Evolutionary conservation across 2,329 filamentous ascomycete species (phyloP).

Genomic region (Diaporthe australafricana): DNA sequence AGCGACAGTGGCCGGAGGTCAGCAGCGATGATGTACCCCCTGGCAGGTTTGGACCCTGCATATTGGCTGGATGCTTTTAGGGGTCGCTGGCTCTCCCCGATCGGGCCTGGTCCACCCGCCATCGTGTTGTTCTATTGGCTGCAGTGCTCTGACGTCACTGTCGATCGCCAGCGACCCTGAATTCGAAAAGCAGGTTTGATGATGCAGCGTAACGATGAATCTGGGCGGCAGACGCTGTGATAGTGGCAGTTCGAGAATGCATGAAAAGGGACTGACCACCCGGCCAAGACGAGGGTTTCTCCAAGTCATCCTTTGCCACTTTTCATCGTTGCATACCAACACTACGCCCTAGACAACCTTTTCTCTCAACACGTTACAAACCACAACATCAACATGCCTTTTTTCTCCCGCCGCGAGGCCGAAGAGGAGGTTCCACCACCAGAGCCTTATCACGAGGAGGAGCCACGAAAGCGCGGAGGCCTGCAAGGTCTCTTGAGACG

Average conservation of each 20-base stretch:
- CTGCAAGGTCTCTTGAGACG: constrained; percentile 50
- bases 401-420: constrained; percentile 48
- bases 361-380: constrained; percentile 6
- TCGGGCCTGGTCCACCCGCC: constrained; percentile 29
- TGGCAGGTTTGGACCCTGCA: constrained; percentile 38
- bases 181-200: constrained; percentile 34
- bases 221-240: background rate
- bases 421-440: constrained; percentile 46
- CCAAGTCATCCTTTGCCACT: background rate
- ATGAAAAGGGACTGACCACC: constrained; percentile 28
- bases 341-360: background rate
- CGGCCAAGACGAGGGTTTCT: background rate
- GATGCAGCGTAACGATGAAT: constrained; percentile 1
- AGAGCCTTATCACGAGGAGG: constrained; percentile 44
- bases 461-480: constrained; percentile 46
- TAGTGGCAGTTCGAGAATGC: constrained; percentile 8
- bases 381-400: constrained; percentile 45
- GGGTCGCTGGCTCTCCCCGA: constrained; percentile 32
- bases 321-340: background rate
- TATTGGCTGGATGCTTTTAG: constrained; percentile 38
- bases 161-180: constrained; percentile 19
- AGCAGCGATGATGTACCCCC: constrained; percentile 37
- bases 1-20: constrained; percentile 14
- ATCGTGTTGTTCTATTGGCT: constrained; percentile 41
- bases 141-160: constrained; percentile 42